Evolutionary conservation across 768 basidiomycete species (phyloP).

Genomic region (Heimioporus sp.): DNA sequence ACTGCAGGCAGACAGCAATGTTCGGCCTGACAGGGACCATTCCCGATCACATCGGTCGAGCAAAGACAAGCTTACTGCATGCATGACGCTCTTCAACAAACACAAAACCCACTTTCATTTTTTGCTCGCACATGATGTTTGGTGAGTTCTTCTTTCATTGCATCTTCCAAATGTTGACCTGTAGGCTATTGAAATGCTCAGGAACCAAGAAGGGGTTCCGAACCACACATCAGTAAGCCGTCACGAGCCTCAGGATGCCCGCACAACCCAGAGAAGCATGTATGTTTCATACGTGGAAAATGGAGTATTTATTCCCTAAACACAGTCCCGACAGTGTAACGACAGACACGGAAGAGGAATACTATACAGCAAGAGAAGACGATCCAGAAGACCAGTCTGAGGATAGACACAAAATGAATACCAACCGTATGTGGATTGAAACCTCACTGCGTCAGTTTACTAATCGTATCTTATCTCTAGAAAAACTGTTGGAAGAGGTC

Average conservation of each 20-base stretch:
- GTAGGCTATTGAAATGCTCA: background rate
- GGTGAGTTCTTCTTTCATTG: background rate
- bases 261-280: background rate
- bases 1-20: background rate
- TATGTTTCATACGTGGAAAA: background rate
- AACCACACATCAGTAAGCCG: background rate
- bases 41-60: background rate
- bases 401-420: background rate
- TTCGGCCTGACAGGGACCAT: background rate
- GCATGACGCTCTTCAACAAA: background rate
- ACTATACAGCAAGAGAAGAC: too few relatives aligned
- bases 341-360: background rate
- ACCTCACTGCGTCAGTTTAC: background rate
- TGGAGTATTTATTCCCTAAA: background rate
- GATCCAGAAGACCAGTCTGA: background rate
- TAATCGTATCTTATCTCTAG: background rate
- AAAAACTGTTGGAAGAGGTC: background rate
- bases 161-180: too few relatives aligned
- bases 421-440: background rate
- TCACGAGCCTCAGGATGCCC: background rate
- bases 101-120: background rate
- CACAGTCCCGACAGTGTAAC: background rate
- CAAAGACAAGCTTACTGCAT: background rate
- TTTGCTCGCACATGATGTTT: background rate
- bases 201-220: too few relatives aligned